Conservation (phyloP, 2,329 filamentous ascomycete genomes). For the Fusarium begoniae region DNA sequence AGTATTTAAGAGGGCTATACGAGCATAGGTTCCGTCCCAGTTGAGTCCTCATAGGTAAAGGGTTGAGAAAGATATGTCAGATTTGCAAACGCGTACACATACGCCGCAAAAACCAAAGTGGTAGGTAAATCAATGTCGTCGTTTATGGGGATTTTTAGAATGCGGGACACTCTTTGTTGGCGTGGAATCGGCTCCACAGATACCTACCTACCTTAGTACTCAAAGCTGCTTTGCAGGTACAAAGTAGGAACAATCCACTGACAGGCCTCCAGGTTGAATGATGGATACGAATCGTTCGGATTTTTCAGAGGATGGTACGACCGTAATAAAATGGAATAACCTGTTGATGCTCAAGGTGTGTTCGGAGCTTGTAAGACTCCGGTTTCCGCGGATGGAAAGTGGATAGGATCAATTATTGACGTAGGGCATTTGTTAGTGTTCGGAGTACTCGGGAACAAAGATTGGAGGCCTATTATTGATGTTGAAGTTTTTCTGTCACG, state of each 20-base stretch:
- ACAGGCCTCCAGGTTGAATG: background rate
- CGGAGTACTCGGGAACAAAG: slow-evolving; percentile 27
- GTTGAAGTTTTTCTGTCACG: background rate
- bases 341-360: slow-evolving; percentile 18
- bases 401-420: slow-evolving; percentile 20
- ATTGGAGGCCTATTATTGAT: background rate
- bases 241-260: background rate
- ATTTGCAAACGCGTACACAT: slow-evolving; percentile 28
- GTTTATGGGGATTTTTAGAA: slow-evolving; percentile 32
- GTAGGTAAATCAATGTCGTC: slow-evolving; percentile 30
- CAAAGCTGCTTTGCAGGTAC: slow-evolving; percentile 1
- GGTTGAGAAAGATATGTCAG: slow-evolving; percentile 8
- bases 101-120: slow-evolving; percentile 13
- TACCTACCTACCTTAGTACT: background rate
- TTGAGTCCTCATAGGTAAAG: slow-evolving; percentile 39
- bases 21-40: slow-evolving; percentile 24
- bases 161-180: slow-evolving; percentile 35
- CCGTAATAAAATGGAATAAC: slow-evolving; percentile 5
- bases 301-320: slow-evolving; percentile 17
- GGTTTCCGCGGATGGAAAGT: slow-evolving; percentile 29
- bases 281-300: slow-evolving; percentile 9
- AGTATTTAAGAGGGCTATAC: slow-evolving; percentile 15
- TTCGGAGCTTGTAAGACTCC: slow-evolving; percentile 35
- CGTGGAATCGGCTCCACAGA: slow-evolving; percentile 32
- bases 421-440: slow-evolving; percentile 34